A percentile compares a stretch with the other conserved stretches of the same genome.
phyloP scores from a whole-genome alignment of 2,329 filamentous ascomycete genomes.

The Lecanicillium sp. region DNA sequence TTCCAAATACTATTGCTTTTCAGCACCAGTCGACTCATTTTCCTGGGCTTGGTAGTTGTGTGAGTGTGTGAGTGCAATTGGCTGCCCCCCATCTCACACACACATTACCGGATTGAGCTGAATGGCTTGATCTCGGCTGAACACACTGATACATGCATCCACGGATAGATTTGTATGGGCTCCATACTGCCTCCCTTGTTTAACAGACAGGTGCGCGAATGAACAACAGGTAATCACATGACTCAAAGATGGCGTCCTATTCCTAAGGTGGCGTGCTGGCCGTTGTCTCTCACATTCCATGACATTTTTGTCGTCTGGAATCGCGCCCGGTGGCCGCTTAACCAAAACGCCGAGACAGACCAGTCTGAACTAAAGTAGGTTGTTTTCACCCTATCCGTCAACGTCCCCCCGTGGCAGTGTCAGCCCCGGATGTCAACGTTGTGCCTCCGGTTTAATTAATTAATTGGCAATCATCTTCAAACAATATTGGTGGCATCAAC shows the following conservation, averaged over 20 bases:
- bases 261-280: neutral
- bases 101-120: constrained; percentile 3
- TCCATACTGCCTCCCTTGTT: too few species aligned
- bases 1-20: constrained; percentile 3
- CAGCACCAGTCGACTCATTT: neutral
- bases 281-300: neutral
- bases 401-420: too few species aligned
- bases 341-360: neutral
- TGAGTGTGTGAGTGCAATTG: neutral
- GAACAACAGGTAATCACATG: neutral
- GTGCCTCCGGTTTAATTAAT: constrained; percentile 1
- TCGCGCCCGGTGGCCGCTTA: neutral
- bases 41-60: neutral
- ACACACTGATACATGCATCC: too few species aligned
- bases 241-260: neutral
- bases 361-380: neutral
- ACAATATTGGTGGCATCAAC: constrained; percentile 5
- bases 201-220: neutral
- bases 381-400: neutral
- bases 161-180: too few species aligned
- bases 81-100: neutral
- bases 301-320: neutral
- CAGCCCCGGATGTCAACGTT: constrained; percentile 1
- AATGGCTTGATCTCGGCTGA: constrained; percentile 10
- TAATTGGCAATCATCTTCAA: constrained; percentile 11